Evolutionary conservation across 805 yeast species (phyloP).

Genomic region (Candida gorgasii): DNA sequence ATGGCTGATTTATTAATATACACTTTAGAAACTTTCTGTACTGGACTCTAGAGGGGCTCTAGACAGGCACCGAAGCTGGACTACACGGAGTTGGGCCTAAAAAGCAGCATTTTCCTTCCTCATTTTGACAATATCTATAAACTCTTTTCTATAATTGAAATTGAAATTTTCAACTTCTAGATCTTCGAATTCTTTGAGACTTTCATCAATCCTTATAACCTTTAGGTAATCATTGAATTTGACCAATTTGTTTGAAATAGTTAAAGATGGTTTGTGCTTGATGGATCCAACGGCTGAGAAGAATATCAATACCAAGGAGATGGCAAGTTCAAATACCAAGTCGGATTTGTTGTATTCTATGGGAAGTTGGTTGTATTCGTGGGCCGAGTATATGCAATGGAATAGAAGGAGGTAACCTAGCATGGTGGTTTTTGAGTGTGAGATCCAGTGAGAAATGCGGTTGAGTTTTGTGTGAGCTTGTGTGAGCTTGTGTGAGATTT

Average conservation of each 20-base stretch:
- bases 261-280: slow-evolving; percentile 20
- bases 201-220: slow-evolving; percentile 48
- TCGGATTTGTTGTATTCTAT: slow-evolving; percentile 28
- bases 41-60: too few relatives aligned
- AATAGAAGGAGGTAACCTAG: slow-evolving; percentile 23
- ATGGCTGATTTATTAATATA: neutral
- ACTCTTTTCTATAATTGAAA: slow-evolving; percentile 38
- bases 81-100: too few relatives aligned
- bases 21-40: neutral
- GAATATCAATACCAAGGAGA: slow-evolving; percentile 47
- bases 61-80: neutral
- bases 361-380: slow-evolving; percentile 47
- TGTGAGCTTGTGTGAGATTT: too few relatives aligned
- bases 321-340: slow-evolving; percentile 49
- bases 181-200: slow-evolving; percentile 48
- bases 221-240: slow-evolving; percentile 38
- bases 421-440: slow-evolving; percentile 8
- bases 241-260: slow-evolving; percentile 25
- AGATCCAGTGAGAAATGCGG: too few relatives aligned
- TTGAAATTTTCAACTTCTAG: slow-evolving; percentile 43
- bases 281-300: slow-evolving; percentile 39
- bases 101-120: slow-evolving; percentile 46
- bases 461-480: too few relatives aligned
- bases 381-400: slow-evolving; percentile 57
- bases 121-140: slow-evolving; percentile 37